A percentile compares a stretch with the other conserved stretches of the same genome.
Evolutionary conservation across 768 basidiomycete species (phyloP).

Genomic region (Boletus reticuloceps): DNA sequence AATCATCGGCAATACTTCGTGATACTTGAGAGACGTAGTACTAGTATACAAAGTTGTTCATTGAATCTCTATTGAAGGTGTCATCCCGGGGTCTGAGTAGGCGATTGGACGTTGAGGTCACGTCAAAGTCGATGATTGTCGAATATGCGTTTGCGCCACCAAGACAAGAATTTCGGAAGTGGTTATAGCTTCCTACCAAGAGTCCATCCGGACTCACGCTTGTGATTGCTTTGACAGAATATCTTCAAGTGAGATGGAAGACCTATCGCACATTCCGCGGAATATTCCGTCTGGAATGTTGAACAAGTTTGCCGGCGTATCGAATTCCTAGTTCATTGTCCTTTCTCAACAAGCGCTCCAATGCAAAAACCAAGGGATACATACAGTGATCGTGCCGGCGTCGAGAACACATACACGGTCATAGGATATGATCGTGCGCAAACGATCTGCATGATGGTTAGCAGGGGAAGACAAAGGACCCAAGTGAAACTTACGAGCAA

Average conservation of each 20-base stretch:
- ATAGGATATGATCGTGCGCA: constrained; percentile 84
- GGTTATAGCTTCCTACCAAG: too few relatives aligned
- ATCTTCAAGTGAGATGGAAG: constrained; percentile 73
- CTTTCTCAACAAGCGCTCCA: background rate
- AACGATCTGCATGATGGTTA: constrained; percentile 52
- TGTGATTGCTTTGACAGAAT: constrained; percentile 38
- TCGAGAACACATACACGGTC: constrained; percentile 89
- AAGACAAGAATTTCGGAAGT: background rate
- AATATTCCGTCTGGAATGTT: constrained; percentile 62
- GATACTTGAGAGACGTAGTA: too few relatives aligned
- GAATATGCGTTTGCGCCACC: too few relatives aligned
- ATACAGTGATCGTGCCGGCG: constrained; percentile 68
- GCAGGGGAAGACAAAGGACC: background rate
- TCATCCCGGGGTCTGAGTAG: too few relatives aligned
- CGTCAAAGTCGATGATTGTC: too few relatives aligned
- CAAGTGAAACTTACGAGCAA: constrained; percentile 61
- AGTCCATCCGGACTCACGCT: background rate
- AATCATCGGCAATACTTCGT: too few relatives aligned
- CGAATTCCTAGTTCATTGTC: constrained; percentile 58
- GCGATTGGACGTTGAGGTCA: too few relatives aligned
- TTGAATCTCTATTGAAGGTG: too few relatives aligned
- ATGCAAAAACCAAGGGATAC: constrained; percentile 21
- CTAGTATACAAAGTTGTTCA: too few relatives aligned
- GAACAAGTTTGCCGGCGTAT: constrained; percentile 71
- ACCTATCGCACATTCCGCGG: constrained; percentile 82